A percentile compares a stretch with the other conserved stretches of the same genome.
Evolutionary conservation across 2,329 filamentous ascomycete species (phyloP).

Genomic region (Pestalotiopsis sp.): DNA sequence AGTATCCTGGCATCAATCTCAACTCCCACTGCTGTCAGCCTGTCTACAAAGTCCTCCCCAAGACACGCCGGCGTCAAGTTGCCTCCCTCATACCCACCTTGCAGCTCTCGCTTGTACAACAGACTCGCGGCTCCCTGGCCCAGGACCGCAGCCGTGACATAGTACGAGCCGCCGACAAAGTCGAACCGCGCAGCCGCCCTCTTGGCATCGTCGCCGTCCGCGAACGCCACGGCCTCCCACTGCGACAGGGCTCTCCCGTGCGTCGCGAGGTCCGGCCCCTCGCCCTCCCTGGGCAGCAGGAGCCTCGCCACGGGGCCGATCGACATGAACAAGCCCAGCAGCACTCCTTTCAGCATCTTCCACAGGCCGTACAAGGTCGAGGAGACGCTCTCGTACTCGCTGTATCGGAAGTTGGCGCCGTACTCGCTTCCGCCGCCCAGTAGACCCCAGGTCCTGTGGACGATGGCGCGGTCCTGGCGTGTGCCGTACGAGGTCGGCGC

Average conservation of each 20-base stretch:
- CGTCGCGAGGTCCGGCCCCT: constrained; percentile 22
- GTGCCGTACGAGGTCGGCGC: constrained; percentile 17
- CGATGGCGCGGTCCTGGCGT: constrained; percentile 17
- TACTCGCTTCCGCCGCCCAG: constrained; percentile 18
- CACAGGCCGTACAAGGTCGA: constrained; percentile 16
- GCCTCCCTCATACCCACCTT: constrained; percentile 16
- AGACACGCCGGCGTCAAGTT: constrained; percentile 24
- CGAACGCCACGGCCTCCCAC: constrained; percentile 22
- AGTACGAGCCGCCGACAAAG: constrained; percentile 20
- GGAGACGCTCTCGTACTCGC: constrained; percentile 20
- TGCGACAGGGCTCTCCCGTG: constrained; percentile 11
- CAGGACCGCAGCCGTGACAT: constrained; percentile 20
- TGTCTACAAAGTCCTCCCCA: constrained; percentile 18
- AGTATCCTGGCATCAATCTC: constrained; percentile 16
- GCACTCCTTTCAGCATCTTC: constrained; percentile 7
- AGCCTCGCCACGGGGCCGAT: constrained; percentile 12
- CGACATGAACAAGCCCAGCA: constrained; percentile 10
- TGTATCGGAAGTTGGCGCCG: constrained; percentile 22
- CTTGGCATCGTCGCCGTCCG: constrained; percentile 10
- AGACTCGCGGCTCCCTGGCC: constrained; percentile 23
- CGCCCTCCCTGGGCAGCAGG: constrained; percentile 19
- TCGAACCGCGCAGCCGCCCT: constrained; percentile 20
- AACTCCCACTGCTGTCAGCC: constrained; percentile 16
- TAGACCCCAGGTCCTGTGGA: constrained; percentile 26
- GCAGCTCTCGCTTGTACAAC: constrained; percentile 20